These are phyloP conservation scores for Pythium oligandrum DNA, from an alignment of 352 stramenopile genomes.

Conservation along the genomic window DNA sequence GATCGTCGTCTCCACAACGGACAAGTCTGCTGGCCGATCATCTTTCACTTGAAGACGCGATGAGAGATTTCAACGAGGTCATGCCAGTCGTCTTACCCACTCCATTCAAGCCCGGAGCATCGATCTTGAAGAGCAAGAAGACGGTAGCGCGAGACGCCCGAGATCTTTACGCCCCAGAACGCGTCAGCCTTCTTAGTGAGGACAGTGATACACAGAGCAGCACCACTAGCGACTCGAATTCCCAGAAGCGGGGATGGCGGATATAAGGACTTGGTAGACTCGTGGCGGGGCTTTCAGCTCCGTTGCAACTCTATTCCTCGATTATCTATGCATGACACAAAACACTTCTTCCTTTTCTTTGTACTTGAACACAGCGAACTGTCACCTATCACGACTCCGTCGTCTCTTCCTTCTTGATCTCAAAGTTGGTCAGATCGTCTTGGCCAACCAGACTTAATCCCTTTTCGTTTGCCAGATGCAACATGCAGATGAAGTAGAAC, in stretches of 20 bases:
- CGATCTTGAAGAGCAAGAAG: slow-evolving; percentile 57
- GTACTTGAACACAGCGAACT: neutral
- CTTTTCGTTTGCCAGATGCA: slow-evolving; percentile 99
- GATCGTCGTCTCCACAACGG: slow-evolving; percentile 36
- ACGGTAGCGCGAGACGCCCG: slow-evolving; percentile 21
- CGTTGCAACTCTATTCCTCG: no score
- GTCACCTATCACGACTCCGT: no score
- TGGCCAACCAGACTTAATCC: slow-evolving; percentile 84
- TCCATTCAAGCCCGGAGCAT: slow-evolving; percentile 67
- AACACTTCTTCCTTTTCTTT: slow-evolving; percentile 1
- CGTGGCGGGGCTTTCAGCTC: no score
- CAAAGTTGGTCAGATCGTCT: slow-evolving; percentile 73
- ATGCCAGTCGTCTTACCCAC: slow-evolving; percentile 85
- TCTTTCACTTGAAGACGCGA: slow-evolving; percentile 90
- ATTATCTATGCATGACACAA: neutral
- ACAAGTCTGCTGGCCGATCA: slow-evolving; percentile 89
- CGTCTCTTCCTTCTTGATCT: slow-evolving; percentile 36
- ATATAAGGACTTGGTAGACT: slow-evolving; percentile 22
- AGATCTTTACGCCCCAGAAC: slow-evolving; percentile 44
- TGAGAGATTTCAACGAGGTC: slow-evolving; percentile 92
- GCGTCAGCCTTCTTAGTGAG: slow-evolving; percentile 40
- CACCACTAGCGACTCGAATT: slow-evolving; percentile 8
- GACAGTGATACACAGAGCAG: slow-evolving; percentile 16
- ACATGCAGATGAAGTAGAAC: slow-evolving; percentile 99
- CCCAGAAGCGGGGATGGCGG: slow-evolving; percentile 52